Evolutionary conservation across 768 basidiomycete genomes (phyloP).

Genomic region (Serpula lacrymans): DNA sequence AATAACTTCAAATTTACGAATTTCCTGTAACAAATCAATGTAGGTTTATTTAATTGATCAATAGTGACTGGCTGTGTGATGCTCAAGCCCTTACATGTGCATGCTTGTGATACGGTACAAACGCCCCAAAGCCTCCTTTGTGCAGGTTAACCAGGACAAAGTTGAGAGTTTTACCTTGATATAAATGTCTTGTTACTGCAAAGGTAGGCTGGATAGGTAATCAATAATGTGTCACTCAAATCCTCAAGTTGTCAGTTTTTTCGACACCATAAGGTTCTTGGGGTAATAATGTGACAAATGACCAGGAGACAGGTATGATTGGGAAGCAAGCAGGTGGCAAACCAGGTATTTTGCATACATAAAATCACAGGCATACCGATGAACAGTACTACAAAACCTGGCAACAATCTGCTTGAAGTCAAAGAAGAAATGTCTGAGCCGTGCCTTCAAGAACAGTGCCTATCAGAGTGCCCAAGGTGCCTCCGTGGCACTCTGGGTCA

Average conservation of each 20-base stretch:
- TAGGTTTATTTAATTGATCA: slow-evolving; percentile 14
- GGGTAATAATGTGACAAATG: background rate
- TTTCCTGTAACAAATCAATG: slow-evolving; percentile 3
- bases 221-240: slow-evolving; percentile 10
- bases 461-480: no score
- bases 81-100: slow-evolving; percentile 13
- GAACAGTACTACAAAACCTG: slow-evolving; percentile 20
- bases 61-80: slow-evolving; percentile 13
- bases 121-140: slow-evolving; percentile 17
- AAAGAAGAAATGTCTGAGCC: background rate
- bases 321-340: slow-evolving; percentile 17
- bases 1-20: slow-evolving; percentile 1
- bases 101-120: slow-evolving; percentile 25
- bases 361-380: slow-evolving; percentile 31
- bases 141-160: slow-evolving; percentile 14
- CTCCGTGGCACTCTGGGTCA: no score
- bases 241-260: no score
- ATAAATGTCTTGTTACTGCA: slow-evolving; percentile 27
- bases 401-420: slow-evolving; percentile 6
- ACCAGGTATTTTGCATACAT: slow-evolving; percentile 5
- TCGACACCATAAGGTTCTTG: background rate
- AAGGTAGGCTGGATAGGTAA: slow-evolving; percentile 25
- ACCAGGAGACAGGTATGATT: slow-evolving; percentile 12
- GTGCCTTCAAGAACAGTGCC: no score
- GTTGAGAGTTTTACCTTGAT: slow-evolving; percentile 27